These are phyloP conservation scores for Endothia cerciana DNA, from an alignment of 2,329 filamentous ascomycete genomes.

Conservation along the genomic window DNA sequence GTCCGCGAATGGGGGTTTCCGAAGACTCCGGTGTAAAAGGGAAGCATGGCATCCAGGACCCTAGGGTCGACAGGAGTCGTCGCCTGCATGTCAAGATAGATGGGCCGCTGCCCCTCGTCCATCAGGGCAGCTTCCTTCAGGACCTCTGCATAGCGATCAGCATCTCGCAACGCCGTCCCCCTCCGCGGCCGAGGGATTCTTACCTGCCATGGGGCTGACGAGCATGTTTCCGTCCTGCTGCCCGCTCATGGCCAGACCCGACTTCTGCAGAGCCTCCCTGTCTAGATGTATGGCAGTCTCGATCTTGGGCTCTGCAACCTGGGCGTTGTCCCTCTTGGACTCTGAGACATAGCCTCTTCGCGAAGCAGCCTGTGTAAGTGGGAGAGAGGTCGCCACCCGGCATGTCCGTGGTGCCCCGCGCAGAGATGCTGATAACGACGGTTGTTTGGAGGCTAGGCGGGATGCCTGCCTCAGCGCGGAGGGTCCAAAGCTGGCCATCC, in stretches of 20 bases:
- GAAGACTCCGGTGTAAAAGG: slow-evolving; percentile 89
- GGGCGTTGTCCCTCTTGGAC: slow-evolving; percentile 77
- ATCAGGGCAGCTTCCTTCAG: slow-evolving; percentile 91
- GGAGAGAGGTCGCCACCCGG: slow-evolving; percentile 38
- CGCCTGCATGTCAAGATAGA: slow-evolving; percentile 98
- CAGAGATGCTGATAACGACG: slow-evolving; percentile 41
- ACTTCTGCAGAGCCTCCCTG: slow-evolving; percentile 76
- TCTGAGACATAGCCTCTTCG: slow-evolving; percentile 79
- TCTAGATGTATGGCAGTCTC: slow-evolving; percentile 86
- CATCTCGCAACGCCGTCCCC: background rate
- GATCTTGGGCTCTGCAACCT: slow-evolving; percentile 80
- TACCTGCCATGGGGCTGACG: slow-evolving; percentile 79
- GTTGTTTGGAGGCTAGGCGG: slow-evolving; percentile 53
- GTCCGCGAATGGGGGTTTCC: slow-evolving; percentile 97
- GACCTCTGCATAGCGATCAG: slow-evolving; percentile 57
- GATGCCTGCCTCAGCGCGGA: slow-evolving; percentile 77
- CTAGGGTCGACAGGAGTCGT: slow-evolving; percentile 94
- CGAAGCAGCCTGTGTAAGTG: slow-evolving; percentile 35
- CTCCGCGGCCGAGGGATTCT: slow-evolving; percentile 17
- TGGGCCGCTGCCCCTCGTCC: slow-evolving; percentile 90
- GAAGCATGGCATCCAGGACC: slow-evolving; percentile 95
- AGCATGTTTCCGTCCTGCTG: slow-evolving; percentile 64
- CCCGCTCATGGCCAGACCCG: slow-evolving; percentile 58
- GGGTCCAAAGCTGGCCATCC: slow-evolving; percentile 69
- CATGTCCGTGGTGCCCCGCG: slow-evolving; percentile 40